Percentiles rank a stretch among this genome's conserved stretches.
These are phyloP conservation scores for Paramecium octaurelia DNA, from an alignment of 73 alveolate species.

Conservation along the genomic window DNA sequence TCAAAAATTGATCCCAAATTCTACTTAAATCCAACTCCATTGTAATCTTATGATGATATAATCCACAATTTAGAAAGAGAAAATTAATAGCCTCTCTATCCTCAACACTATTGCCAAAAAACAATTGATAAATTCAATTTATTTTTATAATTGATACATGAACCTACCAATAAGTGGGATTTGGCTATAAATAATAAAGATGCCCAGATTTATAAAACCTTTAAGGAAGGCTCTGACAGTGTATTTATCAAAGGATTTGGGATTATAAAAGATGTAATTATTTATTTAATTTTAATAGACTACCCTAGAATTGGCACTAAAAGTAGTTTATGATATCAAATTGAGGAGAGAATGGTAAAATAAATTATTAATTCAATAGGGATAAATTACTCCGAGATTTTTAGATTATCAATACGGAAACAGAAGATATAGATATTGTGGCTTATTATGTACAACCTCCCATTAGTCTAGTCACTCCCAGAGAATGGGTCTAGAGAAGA, in stretches of 20 bases:
- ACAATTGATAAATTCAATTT: slow-evolving; percentile 6
- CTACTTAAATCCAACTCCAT: neutral
- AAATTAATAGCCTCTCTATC: neutral
- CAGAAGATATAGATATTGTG: slow-evolving; percentile 22
- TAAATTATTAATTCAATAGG: neutral
- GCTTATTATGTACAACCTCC: slow-evolving; percentile 37
- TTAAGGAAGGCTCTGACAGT: neutral
- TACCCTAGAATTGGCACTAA: neutral
- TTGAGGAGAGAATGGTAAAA: neutral
- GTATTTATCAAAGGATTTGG: slow-evolving; percentile 36
- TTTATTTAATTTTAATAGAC: neutral
- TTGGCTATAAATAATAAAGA: neutral
- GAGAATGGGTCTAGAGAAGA: slow-evolving; percentile 44
- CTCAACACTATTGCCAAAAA: neutral
- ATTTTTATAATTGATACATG: neutral
- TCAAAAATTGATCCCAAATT: neutral
- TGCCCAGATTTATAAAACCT: neutral
- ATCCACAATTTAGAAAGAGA: neutral
- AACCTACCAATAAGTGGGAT: neutral
- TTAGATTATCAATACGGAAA: neutral
- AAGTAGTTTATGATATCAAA: neutral
- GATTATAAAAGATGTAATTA: neutral
- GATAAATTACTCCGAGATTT: slow-evolving; percentile 23
- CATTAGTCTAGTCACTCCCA: neutral
- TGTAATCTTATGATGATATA: neutral